Base-by-base conservation (phyloP, 2,329 filamentous ascomycete species). In the Clarireedia paspali region DNA sequence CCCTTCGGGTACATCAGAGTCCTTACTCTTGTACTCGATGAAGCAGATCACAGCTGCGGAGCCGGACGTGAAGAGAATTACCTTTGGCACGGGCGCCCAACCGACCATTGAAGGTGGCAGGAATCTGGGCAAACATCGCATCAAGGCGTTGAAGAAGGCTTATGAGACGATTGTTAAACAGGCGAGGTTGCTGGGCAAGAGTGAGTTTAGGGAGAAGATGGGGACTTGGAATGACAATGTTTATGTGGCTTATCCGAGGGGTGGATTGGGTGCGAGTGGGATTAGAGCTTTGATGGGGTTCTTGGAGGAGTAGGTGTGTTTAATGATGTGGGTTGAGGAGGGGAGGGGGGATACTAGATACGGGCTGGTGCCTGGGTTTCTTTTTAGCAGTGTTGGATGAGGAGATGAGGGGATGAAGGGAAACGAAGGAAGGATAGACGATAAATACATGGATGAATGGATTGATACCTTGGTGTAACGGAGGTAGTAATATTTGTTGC, bases 171-270 rank as follows among this genome's bases (percentile, higher is more conserved):
- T 96, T 48, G 87, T 89, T 44, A 88, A 88, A 66, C 89, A 91
- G 69, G 83, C 95, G 63, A 87, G 88, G 63, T 77, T 95, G 61
- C 87, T 85, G 47, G 83, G 87, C 68, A 96, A 95, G 81, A 86
- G 83, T 53, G 90, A 91, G 70, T 96, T 96, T 75, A 79, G 91
- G 59, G 87, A 89, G 74, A 96, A 96, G 78, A 83, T 96, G 70
- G 91, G 91, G 53, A 88, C 88, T 4, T 76, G 83, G 57, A 89
- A 91, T 59, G 91, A 96, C 67, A 84, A 88, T 48, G 84, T 92
- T 27, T 96, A 89, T 72, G 90, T 96, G 63, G 91, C 89, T 68
- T 96, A 95, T 72, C 91, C 91, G 42, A 85, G 87, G 57, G 85
- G 91, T 67, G 91, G 91, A 6, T 78, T 96, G 27, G 90, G 90